Conservation (phyloP, 2,329 filamentous ascomycete species). For the Incumbomyces delicatus region DNA sequence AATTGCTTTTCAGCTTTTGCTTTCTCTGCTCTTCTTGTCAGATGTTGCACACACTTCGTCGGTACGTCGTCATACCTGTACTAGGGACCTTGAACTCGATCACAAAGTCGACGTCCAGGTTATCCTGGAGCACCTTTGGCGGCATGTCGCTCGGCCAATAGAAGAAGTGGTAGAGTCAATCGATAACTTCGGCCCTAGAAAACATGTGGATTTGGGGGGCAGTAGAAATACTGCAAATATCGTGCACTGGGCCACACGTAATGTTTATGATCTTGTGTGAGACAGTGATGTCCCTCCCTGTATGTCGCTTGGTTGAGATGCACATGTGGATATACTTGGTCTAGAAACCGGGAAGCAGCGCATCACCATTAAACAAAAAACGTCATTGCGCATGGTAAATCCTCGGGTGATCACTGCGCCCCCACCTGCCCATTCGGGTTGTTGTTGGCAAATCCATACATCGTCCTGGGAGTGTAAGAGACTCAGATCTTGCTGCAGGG, state of each 20-base stretch:
- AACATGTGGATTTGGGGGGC: too few relatives aligned
- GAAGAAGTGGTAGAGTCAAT: conserved; percentile 4
- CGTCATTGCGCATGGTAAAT: neutral
- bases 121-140: conserved; percentile 25
- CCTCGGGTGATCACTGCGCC: neutral
- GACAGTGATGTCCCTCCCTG: too few relatives aligned
- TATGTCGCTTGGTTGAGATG: neutral
- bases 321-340: neutral
- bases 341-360: neutral
- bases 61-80: conserved; percentile 34
- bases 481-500: too few relatives aligned
- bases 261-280: too few relatives aligned
- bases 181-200: neutral
- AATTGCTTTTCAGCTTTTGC: conserved; percentile 64
- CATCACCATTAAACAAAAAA: neutral
- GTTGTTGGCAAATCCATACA: too few relatives aligned
- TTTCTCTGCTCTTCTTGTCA: conserved; percentile 43
- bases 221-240: too few relatives aligned
- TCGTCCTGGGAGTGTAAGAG: too few relatives aligned
- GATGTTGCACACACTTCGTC: neutral
- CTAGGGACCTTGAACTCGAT: conserved; percentile 66
- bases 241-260: too few relatives aligned
- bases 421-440: neutral
- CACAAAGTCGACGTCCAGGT: conserved; percentile 77
- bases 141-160: conserved; percentile 12